Percentiles rank a stretch among this genome's conserved stretches.
These are phyloP conservation scores for Irpex sp. DNA, from an alignment of 1,284 basidiomycete species.

Conservation along the genomic window DNA sequence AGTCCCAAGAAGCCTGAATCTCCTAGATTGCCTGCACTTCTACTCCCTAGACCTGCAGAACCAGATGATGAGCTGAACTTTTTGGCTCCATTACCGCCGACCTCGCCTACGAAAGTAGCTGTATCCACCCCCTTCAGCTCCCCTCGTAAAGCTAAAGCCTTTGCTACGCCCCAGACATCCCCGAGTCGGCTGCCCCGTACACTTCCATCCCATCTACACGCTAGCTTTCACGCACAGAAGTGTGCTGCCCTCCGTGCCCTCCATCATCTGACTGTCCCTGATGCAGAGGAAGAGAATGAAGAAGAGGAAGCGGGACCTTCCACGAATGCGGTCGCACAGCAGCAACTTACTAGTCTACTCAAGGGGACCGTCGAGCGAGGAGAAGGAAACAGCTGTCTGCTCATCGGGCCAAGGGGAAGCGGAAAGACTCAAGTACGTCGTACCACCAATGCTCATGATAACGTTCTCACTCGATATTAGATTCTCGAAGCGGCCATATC, in stretches of 20 bases:
- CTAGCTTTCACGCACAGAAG: slow-evolving; percentile 51
- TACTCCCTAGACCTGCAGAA: not conserved
- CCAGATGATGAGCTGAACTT: not conserved
- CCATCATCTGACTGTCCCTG: slow-evolving; percentile 27
- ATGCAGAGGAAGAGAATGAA: slow-evolving; percentile 18
- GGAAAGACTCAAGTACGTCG: slow-evolving; percentile 75
- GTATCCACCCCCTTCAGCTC: slow-evolving; percentile 8
- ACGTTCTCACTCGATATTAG: slow-evolving; percentile 30
- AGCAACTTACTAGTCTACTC: slow-evolving; percentile 59
- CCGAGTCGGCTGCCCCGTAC: slow-evolving; percentile 18
- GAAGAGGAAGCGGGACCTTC: slow-evolving; percentile 25
- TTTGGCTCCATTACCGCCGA: not conserved
- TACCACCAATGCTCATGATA: not conserved
- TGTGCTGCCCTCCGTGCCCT: slow-evolving; percentile 46
- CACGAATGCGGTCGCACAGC: slow-evolving; percentile 44
- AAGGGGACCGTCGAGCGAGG: slow-evolving; percentile 69
- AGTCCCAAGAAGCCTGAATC: not conserved
- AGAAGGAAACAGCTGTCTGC: slow-evolving; percentile 86
- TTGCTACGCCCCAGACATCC: slow-evolving; percentile 14
- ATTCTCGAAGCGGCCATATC: slow-evolving; percentile 53
- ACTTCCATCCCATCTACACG: slow-evolving; percentile 34
- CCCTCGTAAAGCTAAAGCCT: slow-evolving; percentile 23
- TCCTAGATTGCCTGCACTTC: not conserved
- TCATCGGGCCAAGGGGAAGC: slow-evolving; percentile 78
- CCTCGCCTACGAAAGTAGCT: slow-evolving; percentile 14